A percentile compares a stretch with the other conserved stretches of the same genome.
phyloP scores from a whole-genome alignment of 306 rosid species.

The Vigna radiata region DNA sequence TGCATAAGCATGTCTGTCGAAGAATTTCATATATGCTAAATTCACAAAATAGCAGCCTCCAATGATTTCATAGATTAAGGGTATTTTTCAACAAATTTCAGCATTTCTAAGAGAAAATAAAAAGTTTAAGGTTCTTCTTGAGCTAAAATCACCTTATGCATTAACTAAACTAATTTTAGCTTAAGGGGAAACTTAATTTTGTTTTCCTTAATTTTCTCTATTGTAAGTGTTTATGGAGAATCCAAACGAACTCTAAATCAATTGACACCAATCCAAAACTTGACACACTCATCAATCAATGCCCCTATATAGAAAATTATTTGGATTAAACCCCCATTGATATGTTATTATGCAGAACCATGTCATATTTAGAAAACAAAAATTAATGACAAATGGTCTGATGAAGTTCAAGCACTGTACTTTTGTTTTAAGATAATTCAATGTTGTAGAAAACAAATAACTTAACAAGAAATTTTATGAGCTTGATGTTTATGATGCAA shows the following conservation, averaged over 20 bases:
- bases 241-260: neutral
- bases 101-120: too few species aligned
- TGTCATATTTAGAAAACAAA: neutral
- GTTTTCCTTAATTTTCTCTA: too few species aligned
- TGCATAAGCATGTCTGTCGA: too few species aligned
- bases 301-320: neutral
- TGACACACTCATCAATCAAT: constrained; percentile 3
- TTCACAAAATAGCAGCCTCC: constrained; percentile 18
- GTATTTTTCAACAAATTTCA: too few species aligned
- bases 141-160: too few species aligned
- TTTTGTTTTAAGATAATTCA: neutral
- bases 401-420: neutral
- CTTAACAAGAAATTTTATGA: constrained; percentile 1
- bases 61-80: neutral
- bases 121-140: too few species aligned
- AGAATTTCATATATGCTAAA: too few species aligned
- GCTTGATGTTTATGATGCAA: constrained; percentile 5
- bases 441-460: neutral
- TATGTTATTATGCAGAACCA: constrained; percentile 1
- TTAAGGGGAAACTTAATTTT: too few species aligned
- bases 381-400: neutral
- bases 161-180: too few species aligned
- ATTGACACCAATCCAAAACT: constrained; percentile 18
- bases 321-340: neutral
- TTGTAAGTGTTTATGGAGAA: too few species aligned